Evolutionary conservation across 495 filamentous ascomycete species (phyloP), one percentile per base, ranked within the genome.

Genomic region (Lindgomyces ingoldianus): DNA sequence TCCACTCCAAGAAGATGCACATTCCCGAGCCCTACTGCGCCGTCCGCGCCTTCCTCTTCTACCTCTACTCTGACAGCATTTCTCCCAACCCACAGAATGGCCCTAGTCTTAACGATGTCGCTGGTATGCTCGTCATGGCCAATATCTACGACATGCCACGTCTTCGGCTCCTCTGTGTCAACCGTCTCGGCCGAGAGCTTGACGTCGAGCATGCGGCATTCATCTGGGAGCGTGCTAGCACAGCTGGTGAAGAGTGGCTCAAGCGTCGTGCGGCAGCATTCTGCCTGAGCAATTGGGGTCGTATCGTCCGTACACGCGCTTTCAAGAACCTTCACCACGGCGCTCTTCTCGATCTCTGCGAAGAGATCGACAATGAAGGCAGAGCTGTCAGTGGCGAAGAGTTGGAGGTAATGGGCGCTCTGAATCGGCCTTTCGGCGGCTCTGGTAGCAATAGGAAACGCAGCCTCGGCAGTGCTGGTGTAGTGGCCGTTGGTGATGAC

Each of bases 111-210:
- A 83, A 85, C 19, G 91, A 96, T 67, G 92, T 98, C 18, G 93
- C 95, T 0, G 93, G 94, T n/a, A 82, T 98, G 77, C 83, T 98
- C 1, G 94, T 98, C 53, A 93, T 98, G 91, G 88, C 91, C 22
- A 96, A 98, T 71, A 89, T 98, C 21, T 98, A 98, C 74, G 91
- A 96, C 73, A 93, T 98, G 79, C 91, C 91, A 0, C 89, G 91
- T 60, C 85, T 98, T 2, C 90, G 93, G 12, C 83, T 96, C 11
- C 83, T 98, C 12, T 95, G 93, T 72, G 86, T 97, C 42, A 89
- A 93, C 72, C 82, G 95, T 11, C 82, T 98, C 26, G 88, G 87
- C 51, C 87, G 87, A 45, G 95, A 98, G 67, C 81, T 98, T 0
- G 94, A 97, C 63, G 87, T 98, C 46, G 90, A 96, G 57, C 91